Evolutionary conservation across 768 basidiomycete genomes (phyloP), one percentile per base, ranked within the genome.

Genomic region (Pleurotus giganteus): DNA sequence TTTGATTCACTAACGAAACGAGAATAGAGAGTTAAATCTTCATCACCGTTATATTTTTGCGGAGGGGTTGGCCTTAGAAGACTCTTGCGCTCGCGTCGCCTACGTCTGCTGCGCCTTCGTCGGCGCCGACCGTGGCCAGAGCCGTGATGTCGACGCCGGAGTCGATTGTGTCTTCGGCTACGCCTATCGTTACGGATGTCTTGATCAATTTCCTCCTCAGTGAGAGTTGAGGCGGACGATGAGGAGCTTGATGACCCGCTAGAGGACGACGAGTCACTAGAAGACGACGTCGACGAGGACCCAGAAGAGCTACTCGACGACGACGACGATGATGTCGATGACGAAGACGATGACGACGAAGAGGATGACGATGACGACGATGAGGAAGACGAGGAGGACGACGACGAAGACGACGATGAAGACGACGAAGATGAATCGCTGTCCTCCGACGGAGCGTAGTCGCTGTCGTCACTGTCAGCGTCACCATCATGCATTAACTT

Each of bases 1-100:
- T 56, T 60, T 0, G 58, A 60, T 29, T 68, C 60, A 1, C 59
- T 65, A 5, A 72, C 57, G 32, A 72, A 70, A 1, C 60, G 47
- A 49, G 66, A 62, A 36, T 64, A 70, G 0, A 47, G 37, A 5
- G 57, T 42, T 0, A 62, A 47, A 51, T 64, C 60, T 1, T 61
- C 47, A 3, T 52, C 21, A 3, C 71, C 71, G 52, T 66, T 60
- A 57, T 70, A 72, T 3, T 52, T 37, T 2, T 56, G 54, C 0
- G 67, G 69, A 0, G 63, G 53, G 0, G 65, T 63, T 1, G 64
- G 67, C 41, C 65, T 65, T n/a, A 69, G 31, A 12, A 59, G 15
- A 6, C 27, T 46, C 32, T 50, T 47, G 3, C 17, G 17, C 4
- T 28, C 26, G 29, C 45, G 32, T 2, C 42, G 7, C 13, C 27